Evolutionary conservation across 441 rosid genomes (phyloP), one percentile per base, ranked within the genome.

Genomic region (Adansonia rubrostipa): DNA sequence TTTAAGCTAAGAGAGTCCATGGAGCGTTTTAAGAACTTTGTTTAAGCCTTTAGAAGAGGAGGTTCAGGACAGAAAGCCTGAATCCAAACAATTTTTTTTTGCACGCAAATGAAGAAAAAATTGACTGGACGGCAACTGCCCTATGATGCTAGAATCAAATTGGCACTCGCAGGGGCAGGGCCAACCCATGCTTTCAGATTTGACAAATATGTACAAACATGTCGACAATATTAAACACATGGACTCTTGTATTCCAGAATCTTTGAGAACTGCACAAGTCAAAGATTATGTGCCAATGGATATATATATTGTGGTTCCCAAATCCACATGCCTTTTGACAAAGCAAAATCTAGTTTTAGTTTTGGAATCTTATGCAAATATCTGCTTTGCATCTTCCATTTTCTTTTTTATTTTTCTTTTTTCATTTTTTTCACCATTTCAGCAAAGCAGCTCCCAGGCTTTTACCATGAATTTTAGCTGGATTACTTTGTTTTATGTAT

Each of bases 191-290:
- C 42, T 42, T 64, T 72, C 2, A 6, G 24, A 6, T 6, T 42
- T 3, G 15, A 22, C n/a, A 10, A 19, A 19, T 1, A 33, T 28
- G 19, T 15, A 1, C 24, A 53, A n/a, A 15, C 0, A 14, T 71
- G 62, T 71, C 62, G 2, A 51, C 47, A 71, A 71, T 33, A 15
- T n/a, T 47, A 71, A 71, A 15, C 48, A 71, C 75, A 33, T 8
- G 28, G 61, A 9, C 47, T 54, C 47, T 45, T 72, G 15, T 56
- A 40, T 72, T 72, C 64, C 75, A 54, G 64, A 40, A 54, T 72
- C 64, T 17, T n/a, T 48, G 51, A 36, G 24, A 54, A n/a, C 36
- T 33, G 48, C n/a, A 33, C 0, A 71, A 72, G 75, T 72, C 75
- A 72, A 54, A 17, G 15, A 72, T 54, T 6, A 40, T 10, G 64